Evolutionary conservation across 2,329 filamentous ascomycete species (phyloP).

Genomic region (Epichloe amarillans): DNA sequence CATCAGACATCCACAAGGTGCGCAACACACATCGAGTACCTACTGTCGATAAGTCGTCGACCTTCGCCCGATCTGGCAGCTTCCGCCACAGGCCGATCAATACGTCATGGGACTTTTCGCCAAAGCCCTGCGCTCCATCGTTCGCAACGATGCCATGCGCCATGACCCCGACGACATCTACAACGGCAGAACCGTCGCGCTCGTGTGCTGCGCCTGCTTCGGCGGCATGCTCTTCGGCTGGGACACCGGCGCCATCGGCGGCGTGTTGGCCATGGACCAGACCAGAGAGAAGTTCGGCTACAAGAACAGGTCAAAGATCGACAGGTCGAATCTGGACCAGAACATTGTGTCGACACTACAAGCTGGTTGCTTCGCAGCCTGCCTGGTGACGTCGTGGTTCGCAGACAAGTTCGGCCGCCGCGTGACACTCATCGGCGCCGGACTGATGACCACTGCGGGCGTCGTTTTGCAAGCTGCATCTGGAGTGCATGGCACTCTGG

Average conservation of each 20-base stretch:
- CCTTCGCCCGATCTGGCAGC: not conserved
- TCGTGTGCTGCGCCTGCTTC: constrained; percentile 53
- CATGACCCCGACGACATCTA: constrained; percentile 54
- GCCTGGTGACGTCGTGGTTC: constrained; percentile 40
- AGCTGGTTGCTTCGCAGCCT: constrained; percentile 53
- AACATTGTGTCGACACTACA: constrained; percentile 61
- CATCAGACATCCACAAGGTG: no score
- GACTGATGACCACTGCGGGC: constrained; percentile 44
- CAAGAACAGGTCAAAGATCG: constrained; percentile 11
- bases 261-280: constrained; percentile 46
- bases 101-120: constrained; percentile 24
- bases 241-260: constrained; percentile 53
- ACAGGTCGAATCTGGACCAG: constrained; percentile 41
- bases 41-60: no score
- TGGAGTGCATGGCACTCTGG: constrained; percentile 37
- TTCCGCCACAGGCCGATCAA: no score
- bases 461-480: constrained; percentile 51
- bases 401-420: constrained; percentile 44
- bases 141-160: constrained; percentile 60
- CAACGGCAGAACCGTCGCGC: constrained; percentile 53
- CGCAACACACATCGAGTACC: no score
- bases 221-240: constrained; percentile 44
- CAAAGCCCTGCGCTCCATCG: constrained; percentile 38
- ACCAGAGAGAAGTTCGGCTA: constrained; percentile 36
- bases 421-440: constrained; percentile 39